Percentiles rank a stretch among this genome's conserved stretches.
phyloP scores from a whole-genome alignment of 345 rosid genomes.

The Brassica juncea region DNA sequence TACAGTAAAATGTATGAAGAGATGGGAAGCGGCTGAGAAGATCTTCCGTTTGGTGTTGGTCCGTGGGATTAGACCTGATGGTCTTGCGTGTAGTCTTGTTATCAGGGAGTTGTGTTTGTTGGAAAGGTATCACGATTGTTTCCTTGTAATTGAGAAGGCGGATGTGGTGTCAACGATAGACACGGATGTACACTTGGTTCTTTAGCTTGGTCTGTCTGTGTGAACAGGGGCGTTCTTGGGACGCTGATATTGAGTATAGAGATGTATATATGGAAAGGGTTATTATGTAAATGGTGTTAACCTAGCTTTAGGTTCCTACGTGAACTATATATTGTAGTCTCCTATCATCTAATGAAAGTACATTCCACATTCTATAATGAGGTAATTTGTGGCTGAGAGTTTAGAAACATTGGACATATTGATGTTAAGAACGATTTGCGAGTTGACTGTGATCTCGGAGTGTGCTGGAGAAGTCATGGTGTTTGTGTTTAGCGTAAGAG shows the following conservation, averaged over 20 bases:
- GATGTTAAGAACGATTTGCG: too few species aligned
- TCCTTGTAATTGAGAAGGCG: slow-evolving; percentile 56
- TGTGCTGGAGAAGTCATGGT: too few species aligned
- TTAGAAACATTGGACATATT: too few species aligned
- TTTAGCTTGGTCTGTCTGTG: slow-evolving; percentile 52
- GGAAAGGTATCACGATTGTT: slow-evolving; percentile 60
- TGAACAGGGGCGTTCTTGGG: slow-evolving; percentile 44
- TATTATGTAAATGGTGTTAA: too few species aligned
- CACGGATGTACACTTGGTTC: slow-evolving; percentile 59
- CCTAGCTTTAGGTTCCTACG: too few species aligned
- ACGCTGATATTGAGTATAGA: slow-evolving; percentile 42
- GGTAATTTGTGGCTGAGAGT: too few species aligned
- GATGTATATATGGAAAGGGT: too few species aligned
- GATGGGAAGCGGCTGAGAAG: slow-evolving; percentile 57
- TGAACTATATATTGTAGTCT: too few species aligned
- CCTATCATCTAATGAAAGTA: too few species aligned
- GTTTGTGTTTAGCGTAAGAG: too few species aligned
- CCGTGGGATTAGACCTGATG: slow-evolving; percentile 61
- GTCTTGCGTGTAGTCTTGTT: slow-evolving; percentile 65
- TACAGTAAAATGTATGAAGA: slow-evolving; percentile 41
- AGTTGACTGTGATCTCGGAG: too few species aligned
- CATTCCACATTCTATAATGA: too few species aligned
- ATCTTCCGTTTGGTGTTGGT: slow-evolving; percentile 53
- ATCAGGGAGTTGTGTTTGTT: slow-evolving; percentile 57
- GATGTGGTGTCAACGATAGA: slow-evolving; percentile 53